Evolutionary conservation across 352 stramenopile genomes (phyloP), one percentile per base, ranked within the genome.

Genomic region (Phytophthora multivora): DNA sequence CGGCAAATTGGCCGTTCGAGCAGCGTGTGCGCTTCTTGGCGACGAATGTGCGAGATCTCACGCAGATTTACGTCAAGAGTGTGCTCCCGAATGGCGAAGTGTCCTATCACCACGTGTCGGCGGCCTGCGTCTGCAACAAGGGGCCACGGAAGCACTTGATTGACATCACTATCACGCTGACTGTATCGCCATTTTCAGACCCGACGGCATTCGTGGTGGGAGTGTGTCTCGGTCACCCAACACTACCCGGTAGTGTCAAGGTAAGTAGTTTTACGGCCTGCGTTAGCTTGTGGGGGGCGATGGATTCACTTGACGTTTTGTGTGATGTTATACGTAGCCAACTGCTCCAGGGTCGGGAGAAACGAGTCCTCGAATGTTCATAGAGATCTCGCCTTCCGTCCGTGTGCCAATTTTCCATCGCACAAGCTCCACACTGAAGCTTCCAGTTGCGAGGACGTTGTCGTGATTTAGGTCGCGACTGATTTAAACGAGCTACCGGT

Each of bases 141-240:
- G 63, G 49, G 11, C 40, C 63, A 8, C 49, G 58, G 13, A 63
- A 60, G 11, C 64, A 72, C 16, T 25, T 35, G 10, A 48, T 80
- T 10, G 72, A 83, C 8, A 56, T 75, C 54, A 66, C 39, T 5
- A 79, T 87, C 23, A 71, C 46, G 16, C 47, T 87, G 10, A 76
- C 51, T 0, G 51, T 87, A 18, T 60, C 68, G 21, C 77, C 80
- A 6, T 88, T 88, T 62, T 89, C 80, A 2, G 80, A 89, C 19
- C 80, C 80, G 26, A 86, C 71, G 3, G 64, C 55, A 23, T 83
- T 84, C 23, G 50, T 39, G 2, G 30, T 86, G 9, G 36, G 72
- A 15, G 55, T 86, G 12, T 83, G 79, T 25, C 15, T 89, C 2
- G 59, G 75, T 16, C 63, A 81, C 23, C 51, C 51, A 25, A 59